These are phyloP conservation scores for Xylaria flabelliformis DNA, from an alignment of 495 filamentous ascomycete genomes.

Conservation along the genomic window DNA sequence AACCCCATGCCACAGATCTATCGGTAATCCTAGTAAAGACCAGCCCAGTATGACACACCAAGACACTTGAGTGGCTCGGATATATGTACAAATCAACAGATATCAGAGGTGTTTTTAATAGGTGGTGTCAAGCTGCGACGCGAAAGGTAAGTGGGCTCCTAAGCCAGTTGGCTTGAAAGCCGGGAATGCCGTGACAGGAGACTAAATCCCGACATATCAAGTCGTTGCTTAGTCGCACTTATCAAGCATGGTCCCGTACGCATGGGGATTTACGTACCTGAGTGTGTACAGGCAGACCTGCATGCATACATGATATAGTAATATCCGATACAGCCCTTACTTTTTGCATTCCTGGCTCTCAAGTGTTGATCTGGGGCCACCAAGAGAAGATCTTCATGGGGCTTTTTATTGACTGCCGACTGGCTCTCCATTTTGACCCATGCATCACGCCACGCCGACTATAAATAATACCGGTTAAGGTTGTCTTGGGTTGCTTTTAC, in stretches of 20 bases:
- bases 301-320: constrained; percentile 7
- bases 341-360: constrained; percentile 5
- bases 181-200: neutral
- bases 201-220: neutral
- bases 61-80: constrained; percentile 15
- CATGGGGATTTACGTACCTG: neutral
- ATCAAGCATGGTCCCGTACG: neutral
- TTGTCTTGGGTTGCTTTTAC: neutral
- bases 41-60: neutral
- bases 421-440: constrained; percentile 1
- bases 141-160: constrained; percentile 1
- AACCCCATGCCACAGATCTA: constrained; percentile 11
- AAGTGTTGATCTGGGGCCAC: neutral
- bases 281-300: neutral
- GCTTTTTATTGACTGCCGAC: constrained; percentile 18
- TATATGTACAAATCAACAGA: neutral
- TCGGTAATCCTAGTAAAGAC: neutral
- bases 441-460: constrained; percentile 19
- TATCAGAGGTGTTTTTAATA: constrained; percentile 8
- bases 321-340: neutral
- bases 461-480: constrained; percentile 10
- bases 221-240: neutral
- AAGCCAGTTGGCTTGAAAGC: constrained; percentile 11
- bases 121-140: neutral
- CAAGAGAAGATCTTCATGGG: constrained; percentile 1